phyloP scores from a whole-genome alignment of 345 rosid species.

The Arabidopsis suecica region DNA sequence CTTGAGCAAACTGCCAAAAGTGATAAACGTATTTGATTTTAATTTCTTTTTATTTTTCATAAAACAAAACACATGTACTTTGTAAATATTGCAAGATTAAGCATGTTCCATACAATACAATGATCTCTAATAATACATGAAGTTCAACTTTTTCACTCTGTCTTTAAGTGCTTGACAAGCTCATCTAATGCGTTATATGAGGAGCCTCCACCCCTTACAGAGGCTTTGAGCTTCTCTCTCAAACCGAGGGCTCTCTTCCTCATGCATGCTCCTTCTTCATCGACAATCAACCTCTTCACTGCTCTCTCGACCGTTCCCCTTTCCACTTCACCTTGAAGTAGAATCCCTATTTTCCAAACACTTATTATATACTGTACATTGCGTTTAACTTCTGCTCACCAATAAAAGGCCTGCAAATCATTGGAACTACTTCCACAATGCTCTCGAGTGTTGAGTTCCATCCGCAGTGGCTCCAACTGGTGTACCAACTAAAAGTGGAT shows the following conservation, averaged over 20 bases:
- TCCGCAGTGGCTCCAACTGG: slow-evolving; percentile 42
- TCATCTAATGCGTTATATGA: slow-evolving; percentile 20
- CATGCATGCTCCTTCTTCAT: slow-evolving; percentile 27
- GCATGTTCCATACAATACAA: neutral
- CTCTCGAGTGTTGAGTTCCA: slow-evolving; percentile 50
- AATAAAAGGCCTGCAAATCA: slow-evolving; percentile 45
- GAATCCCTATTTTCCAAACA: slow-evolving; percentile 33
- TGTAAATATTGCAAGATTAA: slow-evolving; percentile 3
- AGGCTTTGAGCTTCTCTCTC: slow-evolving; percentile 25
- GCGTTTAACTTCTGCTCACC: slow-evolving; percentile 44
- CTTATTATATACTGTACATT: slow-evolving; percentile 3
- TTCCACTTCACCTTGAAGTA: slow-evolving; percentile 17
- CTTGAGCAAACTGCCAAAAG: slow-evolving; percentile 5
- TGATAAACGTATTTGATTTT: neutral
- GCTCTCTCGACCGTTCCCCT: slow-evolving; percentile 10
- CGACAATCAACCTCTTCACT: slow-evolving; percentile 33
- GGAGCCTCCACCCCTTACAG: slow-evolving; percentile 29
- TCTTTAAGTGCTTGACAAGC: slow-evolving; percentile 22
- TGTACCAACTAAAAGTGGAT: too few species aligned
- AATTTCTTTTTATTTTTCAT: neutral
- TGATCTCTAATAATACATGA: neutral
- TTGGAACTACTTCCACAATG: slow-evolving; percentile 43
- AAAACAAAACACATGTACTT: neutral
- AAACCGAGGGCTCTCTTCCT: slow-evolving; percentile 30
- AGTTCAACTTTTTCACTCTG: neutral